Conservation (phyloP, 2,329 filamentous ascomycete species). For the Phialocephala subalpina region DNA sequence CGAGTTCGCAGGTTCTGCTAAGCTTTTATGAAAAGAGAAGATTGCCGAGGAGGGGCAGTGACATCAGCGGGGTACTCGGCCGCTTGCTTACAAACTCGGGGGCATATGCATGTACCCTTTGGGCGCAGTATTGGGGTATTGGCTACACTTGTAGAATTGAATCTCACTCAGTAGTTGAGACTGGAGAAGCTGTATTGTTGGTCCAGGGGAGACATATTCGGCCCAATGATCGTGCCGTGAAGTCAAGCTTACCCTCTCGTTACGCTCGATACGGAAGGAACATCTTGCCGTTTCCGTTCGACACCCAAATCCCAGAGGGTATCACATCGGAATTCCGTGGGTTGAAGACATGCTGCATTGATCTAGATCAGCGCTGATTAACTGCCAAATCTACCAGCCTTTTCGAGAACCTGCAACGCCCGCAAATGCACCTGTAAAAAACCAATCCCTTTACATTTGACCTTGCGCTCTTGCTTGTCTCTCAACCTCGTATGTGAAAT, state of each 20-base stretch:
- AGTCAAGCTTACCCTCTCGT: neutral
- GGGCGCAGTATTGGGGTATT: too few relatives aligned
- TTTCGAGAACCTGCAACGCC: constrained; percentile 39
- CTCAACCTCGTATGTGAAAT: constrained; percentile 99
- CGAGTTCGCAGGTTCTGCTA: neutral
- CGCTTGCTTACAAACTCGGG: constrained; percentile 6
- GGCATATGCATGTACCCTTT: neutral
- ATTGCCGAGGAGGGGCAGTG: constrained; percentile 1
- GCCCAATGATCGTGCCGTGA: neutral
- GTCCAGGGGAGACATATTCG: neutral
- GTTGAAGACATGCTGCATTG: constrained; percentile 12
- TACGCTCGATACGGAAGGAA: neutral
- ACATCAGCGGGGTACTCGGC: constrained; percentile 3
- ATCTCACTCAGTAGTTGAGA: neutral
- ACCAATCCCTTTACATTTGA: constrained; percentile 33
- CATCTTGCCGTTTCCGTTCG: neutral
- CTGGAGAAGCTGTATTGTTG: neutral
- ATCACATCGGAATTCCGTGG: neutral
- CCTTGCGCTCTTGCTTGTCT: constrained; percentile 63
- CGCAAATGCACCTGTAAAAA: constrained; percentile 38
- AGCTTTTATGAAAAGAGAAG: neutral
- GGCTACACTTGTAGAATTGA: neutral
- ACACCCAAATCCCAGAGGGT: neutral
- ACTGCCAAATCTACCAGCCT: constrained; percentile 28
- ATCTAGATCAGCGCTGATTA: constrained; percentile 6